A percentile compares a stretch with the other conserved stretches of the same genome.
phyloP scores from a whole-genome alignment of 495 filamentous ascomycete species.

The Cenococcum geophilum region DNA sequence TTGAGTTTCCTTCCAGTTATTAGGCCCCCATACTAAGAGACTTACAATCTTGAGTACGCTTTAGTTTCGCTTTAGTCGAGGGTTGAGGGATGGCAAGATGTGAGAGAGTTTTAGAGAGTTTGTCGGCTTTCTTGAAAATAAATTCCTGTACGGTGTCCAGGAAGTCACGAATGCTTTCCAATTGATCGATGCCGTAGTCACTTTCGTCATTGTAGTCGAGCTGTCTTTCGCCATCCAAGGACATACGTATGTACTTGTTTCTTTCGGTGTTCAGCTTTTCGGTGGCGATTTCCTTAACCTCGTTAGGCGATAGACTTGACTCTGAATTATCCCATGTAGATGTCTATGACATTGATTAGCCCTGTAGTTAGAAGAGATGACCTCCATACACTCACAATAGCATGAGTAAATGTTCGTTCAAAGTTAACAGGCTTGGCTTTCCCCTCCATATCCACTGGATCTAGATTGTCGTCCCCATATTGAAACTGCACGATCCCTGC shows the following conservation, averaged over 20 bases:
- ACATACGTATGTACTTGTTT: constrained; percentile 53
- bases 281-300: constrained; percentile 62
- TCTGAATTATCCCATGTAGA: constrained; percentile 74
- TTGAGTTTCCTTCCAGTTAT: too few species aligned
- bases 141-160: constrained; percentile 68
- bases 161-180: constrained; percentile 78
- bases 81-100: constrained; percentile 15
- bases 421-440: constrained; percentile 89
- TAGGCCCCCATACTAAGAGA: too few species aligned
- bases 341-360: constrained; percentile 3
- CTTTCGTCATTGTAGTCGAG: constrained; percentile 59
- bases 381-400: constrained; percentile 44
- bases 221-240: constrained; percentile 18
- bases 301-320: constrained; percentile 59
- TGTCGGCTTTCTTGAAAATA: constrained; percentile 53
- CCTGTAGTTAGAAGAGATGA: neutral
- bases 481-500: constrained; percentile 89
- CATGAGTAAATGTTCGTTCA: constrained; percentile 83
- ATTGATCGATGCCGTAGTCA: constrained; percentile 68
- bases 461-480: constrained; percentile 89
- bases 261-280: constrained; percentile 60
- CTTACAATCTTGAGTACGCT: neutral
- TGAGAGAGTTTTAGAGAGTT: constrained; percentile 41
- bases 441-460: constrained; percentile 97
- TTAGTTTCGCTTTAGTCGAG: neutral